These are phyloP conservation scores for Aspergillus coremiiformis DNA, from an alignment of 495 filamentous ascomycete genomes.

Conservation along the genomic window DNA sequence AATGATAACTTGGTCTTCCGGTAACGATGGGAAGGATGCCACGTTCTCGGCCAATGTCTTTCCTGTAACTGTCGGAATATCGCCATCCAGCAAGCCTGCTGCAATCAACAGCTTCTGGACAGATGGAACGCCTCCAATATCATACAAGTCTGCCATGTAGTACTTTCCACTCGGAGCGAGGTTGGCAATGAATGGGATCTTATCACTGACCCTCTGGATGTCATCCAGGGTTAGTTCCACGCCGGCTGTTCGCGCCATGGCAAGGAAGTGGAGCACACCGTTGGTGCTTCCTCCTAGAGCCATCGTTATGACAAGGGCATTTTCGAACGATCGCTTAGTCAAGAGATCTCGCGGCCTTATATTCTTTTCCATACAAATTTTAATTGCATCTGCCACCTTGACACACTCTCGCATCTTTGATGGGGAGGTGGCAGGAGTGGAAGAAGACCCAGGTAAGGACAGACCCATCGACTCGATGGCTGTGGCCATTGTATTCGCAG, in stretches of 20 bases:
- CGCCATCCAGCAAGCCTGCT: constrained; percentile 71
- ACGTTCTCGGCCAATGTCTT: constrained; percentile 87
- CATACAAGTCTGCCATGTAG: constrained; percentile 93
- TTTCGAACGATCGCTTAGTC: constrained; percentile 81
- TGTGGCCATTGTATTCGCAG: constrained; percentile 95
- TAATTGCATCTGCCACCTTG: constrained; percentile 80
- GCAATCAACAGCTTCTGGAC: constrained; percentile 90
- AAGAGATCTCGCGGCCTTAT: constrained; percentile 80
- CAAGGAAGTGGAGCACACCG: constrained; percentile 87
- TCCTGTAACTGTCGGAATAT: constrained; percentile 85
- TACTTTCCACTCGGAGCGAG: constrained; percentile 82
- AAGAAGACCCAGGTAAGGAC: constrained; percentile 80
- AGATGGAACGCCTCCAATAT: constrained; percentile 82
- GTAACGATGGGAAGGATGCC: constrained; percentile 67
- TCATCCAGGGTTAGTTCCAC: constrained; percentile 81
- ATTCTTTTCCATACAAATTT: constrained; percentile 75
- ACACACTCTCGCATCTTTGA: constrained; percentile 89
- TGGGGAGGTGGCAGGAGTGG: constrained; percentile 78
- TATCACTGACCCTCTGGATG: constrained; percentile 77
- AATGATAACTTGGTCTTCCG: constrained; percentile 79
- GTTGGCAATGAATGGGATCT: constrained; percentile 90
- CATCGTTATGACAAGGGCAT: constrained; percentile 91
- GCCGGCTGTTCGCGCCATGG: constrained; percentile 86
- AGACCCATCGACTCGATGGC: constrained; percentile 96
- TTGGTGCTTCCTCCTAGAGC: constrained; percentile 87